Base-by-base conservation (phyloP, 257 asterid species). In the Scutellaria minor region DNA sequence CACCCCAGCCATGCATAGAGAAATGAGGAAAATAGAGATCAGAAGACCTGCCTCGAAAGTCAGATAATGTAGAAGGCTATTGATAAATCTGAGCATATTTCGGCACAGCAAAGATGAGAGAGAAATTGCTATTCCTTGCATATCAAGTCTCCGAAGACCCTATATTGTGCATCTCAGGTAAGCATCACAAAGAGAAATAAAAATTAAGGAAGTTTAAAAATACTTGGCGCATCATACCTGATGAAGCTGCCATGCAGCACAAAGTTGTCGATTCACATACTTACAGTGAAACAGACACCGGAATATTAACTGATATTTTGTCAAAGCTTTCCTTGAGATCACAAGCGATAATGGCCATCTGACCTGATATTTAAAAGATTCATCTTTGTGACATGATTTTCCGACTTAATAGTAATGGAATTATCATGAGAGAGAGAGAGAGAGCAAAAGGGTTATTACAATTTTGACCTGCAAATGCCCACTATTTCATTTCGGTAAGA, bases 171-270 rank as follows among this genome's bases (percentile, higher is more conserved):
- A 70, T 63, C 45, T 62, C 77, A 53, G 71, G 72, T 48, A 57
- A 73, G 57, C 40, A 41, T 50, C 70, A 56, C 40, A 61, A 69
- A 61, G 64, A 10, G 48, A 10, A 68, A 51, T 53, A 72, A 27
- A 42, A 42, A 72, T 35, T 62, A 14, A 65, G 73, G 42, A 70
- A 22, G 48, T 20, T 13, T 7, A 68, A 52, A 58, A 55, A 50
- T 13, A 12, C 37, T 24, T 39, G 14, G 48, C 18, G 57, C 42
- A 47, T 48, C 87, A 57, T 80, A 91, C 99, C 66, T 94, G 98
- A 81, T 94, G 98, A 48, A 88, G 72, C 77, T 94, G 99, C 99
- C 99, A 94, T 77, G 99, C 96, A 14, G 93, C 95, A 83, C 97
- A 91, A 75, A 94, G 99, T 83, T 94, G 99, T 74, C 98, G 80